These are phyloP conservation scores for Calamus simplicifolius DNA, from an alignment of 176 grass and related monocot genomes.

Conservation along the genomic window DNA sequence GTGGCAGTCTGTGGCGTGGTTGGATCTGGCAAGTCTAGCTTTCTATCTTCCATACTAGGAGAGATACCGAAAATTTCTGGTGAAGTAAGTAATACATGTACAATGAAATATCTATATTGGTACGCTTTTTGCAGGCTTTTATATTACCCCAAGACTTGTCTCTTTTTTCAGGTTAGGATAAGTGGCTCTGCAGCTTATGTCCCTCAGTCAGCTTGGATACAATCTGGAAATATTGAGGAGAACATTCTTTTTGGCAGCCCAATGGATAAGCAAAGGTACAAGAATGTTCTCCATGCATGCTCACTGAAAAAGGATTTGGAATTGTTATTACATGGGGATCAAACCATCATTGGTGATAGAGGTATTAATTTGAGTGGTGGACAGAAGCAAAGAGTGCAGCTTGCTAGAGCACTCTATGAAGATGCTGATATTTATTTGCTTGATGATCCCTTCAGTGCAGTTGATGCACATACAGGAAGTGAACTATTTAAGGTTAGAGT, in stretches of 20 bases:
- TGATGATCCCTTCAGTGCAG: constrained; percentile 96
- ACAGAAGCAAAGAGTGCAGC: constrained; percentile 96
- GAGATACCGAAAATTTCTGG: constrained; percentile 92
- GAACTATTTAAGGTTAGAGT: constrained; percentile 74
- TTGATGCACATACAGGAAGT: constrained; percentile 95
- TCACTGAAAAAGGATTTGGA: constrained; percentile 93
- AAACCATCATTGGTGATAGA: constrained; percentile 93
- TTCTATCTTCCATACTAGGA: constrained; percentile 83
- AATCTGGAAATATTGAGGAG: constrained; percentile 93
- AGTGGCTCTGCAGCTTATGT: constrained; percentile 89
- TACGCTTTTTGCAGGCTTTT: no score
- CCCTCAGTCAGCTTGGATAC: constrained; percentile 93
- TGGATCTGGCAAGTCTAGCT: constrained; percentile 92
- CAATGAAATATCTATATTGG: not conserved
- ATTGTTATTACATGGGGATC: constrained; percentile 84
- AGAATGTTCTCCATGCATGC: constrained; percentile 80
- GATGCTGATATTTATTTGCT: constrained; percentile 98
- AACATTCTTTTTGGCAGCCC: constrained; percentile 93
- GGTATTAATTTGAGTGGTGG: constrained; percentile 99
- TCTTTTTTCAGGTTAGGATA: constrained; percentile 65
- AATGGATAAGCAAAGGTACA: constrained; percentile 69
- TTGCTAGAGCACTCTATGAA: constrained; percentile 95
- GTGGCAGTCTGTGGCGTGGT: constrained; percentile 93
- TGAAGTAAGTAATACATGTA: constrained; percentile 45
- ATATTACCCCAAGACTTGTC: no score